Base-by-base conservation (phyloP, 345 rosid genomes). In the Gossypium stocksii region DNA sequence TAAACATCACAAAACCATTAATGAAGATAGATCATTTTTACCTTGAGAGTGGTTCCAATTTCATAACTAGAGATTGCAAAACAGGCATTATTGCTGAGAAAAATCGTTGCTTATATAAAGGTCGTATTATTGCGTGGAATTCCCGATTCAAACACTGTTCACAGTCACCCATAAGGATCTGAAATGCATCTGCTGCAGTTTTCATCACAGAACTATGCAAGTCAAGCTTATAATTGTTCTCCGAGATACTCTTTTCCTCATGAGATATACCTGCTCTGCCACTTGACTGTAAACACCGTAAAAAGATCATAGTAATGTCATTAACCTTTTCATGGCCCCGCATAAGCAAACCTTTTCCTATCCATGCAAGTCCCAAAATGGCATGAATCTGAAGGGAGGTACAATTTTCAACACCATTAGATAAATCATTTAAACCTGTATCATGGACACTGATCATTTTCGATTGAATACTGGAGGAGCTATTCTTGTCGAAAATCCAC, bases 341-440 rank as follows among this genome's bases (percentile, higher is more conserved):
- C 94, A 95, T 86, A 73, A 95, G 90, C 81, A 95, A 82, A 68
- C 96, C 99, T 83, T 95, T 95, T 57, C 94, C 98, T 70, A 93
- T 87, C 99, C 99, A 95, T 66, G 96, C 92, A 78, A 92, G 79
- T 75, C 96, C 99, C 71, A 79, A 70, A 62, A 93, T 84, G 61
- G 90, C 91, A 81, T 78, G 87, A 74, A 68, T 80, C 79, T 86
- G 93, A 83, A 87, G 84, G 66, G 71, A 78, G 74, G 43, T 74
- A 80, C 72, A 62, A 66, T 76, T 84, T 65, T 68, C 76, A 54
- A 77, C 80, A 79, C 84, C 82, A 46, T 74, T 83, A 73, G 82
- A 80, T 74, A 86, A 72, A 75, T 82, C 77, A 72, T 72, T 22
- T 71, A 83, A 68, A 71, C 54, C 41, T 34, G 74, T 74, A 70